phyloP scores from a whole-genome alignment of 768 basidiomycete species.

The Boletus rubropictus region DNA sequence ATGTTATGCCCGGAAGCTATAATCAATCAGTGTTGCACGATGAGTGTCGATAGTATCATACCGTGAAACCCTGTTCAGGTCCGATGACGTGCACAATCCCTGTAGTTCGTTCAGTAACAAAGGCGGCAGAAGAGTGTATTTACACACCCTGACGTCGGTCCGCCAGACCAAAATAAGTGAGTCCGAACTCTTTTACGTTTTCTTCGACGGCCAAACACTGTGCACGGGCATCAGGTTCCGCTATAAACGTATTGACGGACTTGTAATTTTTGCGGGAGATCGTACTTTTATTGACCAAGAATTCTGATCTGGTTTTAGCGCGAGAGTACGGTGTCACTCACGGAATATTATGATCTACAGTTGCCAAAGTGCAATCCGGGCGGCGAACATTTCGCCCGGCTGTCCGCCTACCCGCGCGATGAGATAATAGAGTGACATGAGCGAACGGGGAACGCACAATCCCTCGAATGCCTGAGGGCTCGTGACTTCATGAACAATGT shows the following conservation, averaged over 20 bases:
- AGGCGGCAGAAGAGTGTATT: not conserved
- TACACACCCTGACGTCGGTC: slow-evolving; percentile 76
- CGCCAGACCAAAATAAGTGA: slow-evolving; percentile 88
- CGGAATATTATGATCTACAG: slow-evolving; percentile 87
- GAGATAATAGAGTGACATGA: slow-evolving; percentile 7
- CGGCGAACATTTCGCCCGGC: slow-evolving; percentile 74
- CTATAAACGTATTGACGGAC: slow-evolving; percentile 65
- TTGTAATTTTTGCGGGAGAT: slow-evolving; percentile 70
- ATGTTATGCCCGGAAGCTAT: slow-evolving; percentile 71
- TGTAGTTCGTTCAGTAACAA: slow-evolving; percentile 28
- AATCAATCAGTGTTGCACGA: not conserved
- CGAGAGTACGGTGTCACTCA: slow-evolving; percentile 34
- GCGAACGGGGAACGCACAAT: slow-evolving; percentile 42
- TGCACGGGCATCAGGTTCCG: slow-evolving; percentile 78
- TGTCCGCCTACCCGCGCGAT: slow-evolving; percentile 44
- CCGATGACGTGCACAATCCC: slow-evolving; percentile 88
- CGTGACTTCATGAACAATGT: slow-evolving; percentile 87
- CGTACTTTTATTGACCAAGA: slow-evolving; percentile 41
- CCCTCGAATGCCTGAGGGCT: slow-evolving; percentile 91
- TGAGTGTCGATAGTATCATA: slow-evolving; percentile 23
- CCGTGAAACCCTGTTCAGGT: slow-evolving; percentile 91
- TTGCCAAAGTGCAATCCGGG: slow-evolving; percentile 85
- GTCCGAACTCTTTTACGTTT: slow-evolving; percentile 85
- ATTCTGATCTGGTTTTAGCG: not conserved
- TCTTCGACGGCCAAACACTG: slow-evolving; percentile 82